Base-by-base conservation (phyloP, 1,284 basidiomycete species). In the Fomes fomentarius region DNA sequence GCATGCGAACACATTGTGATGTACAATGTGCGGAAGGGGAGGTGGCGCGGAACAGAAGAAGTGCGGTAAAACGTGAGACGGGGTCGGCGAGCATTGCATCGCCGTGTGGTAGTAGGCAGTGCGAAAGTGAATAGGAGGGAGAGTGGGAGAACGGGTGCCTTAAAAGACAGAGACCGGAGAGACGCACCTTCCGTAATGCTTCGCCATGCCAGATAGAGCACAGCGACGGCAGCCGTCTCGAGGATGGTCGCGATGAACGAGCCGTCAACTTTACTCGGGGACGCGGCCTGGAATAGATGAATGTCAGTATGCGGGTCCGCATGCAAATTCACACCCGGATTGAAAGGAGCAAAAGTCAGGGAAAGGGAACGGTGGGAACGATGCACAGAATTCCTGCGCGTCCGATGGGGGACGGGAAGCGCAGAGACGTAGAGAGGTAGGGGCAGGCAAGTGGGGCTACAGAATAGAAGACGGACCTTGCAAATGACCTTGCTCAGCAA, bases 111-210 rank as follows among this genome's bases (percentile, higher is more conserved):
- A n/a, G n/a, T n/a, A n/a, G n/a, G n/a, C n/a, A n/a, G n/a, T n/a
- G n/a, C n/a, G n/a, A n/a, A n/a, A 22, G 19, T 19, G 21, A 10
- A 22, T 11, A 24, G 11, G 38, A 8, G 2, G 28, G 26, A 30
- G 14, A 14, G 37, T 11, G 43, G 33, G 47, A 57, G 38, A n/a
- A 44, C 11, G 30, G 2, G 30, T 17, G n/a, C n/a, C n/a, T n/a
- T n/a, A n/a, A 31, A 12, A 26, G 28, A 24, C 34, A 40, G 24
- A 26, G n/a, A 17, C 6, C 7, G 40, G 24, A 17, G 26, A 74
- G n/a, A n/a, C 85, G 61, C 56, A 93, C 90, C 85, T 83, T 93
- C 91, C 12, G 90, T 93, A 60, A 93, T 93, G 66, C 85, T 86
- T 69, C 78, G 80, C 93, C 93, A 95, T 22, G 83, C 92, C 15